Evolutionary conservation across 2,329 filamentous ascomycete genomes (phyloP), one percentile per base, ranked within the genome.

Genomic region (Metarhizium album): DNA sequence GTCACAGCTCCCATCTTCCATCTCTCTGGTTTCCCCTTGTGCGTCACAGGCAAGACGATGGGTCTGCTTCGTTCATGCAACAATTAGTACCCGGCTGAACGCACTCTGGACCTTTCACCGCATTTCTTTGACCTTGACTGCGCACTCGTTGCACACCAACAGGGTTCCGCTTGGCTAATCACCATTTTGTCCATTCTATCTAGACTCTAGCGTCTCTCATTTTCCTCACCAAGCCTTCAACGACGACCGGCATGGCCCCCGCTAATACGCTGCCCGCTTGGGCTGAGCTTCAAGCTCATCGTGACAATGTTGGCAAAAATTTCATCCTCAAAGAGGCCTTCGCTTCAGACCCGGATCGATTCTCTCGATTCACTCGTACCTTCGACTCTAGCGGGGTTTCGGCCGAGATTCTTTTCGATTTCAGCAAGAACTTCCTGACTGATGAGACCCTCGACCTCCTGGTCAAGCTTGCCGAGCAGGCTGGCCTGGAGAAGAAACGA

Each of bases 361-460:
- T 96, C 76, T 72, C 84, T 64, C 95, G 93, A 73, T 90, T 95
- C 75, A 87, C 83, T 67, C 87, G 84, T 68, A 88, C 80, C 64
- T 95, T 97, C 71, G 74, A 79, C 60, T 90, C 94, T 71, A 75
- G 83, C 29, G 90, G 79, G 49, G 84, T 86, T 59, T 87, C 94
- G 64, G 84, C 82, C 60, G 89, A 96, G 58, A 93, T 94, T 63
- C 81, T 98, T 57, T 98, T 97, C 71, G 93, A 98, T 72, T 98
- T 95, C 74, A 93, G 86, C 76, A 98, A 98, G 83, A 98, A 98
- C 81, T 90, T 98, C 71, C 70, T 97, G 62, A 93, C 86, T 55
- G 87, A 95, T 60, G 90, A 97, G 73, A 97, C 91, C 4, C 76
- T 97, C 48, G 78, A 85, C 58, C 79, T 95, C 47, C 80, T 98